Evolutionary conservation across 257 asterid genomes (phyloP).

Genomic region (Solanum etuberosum): DNA sequence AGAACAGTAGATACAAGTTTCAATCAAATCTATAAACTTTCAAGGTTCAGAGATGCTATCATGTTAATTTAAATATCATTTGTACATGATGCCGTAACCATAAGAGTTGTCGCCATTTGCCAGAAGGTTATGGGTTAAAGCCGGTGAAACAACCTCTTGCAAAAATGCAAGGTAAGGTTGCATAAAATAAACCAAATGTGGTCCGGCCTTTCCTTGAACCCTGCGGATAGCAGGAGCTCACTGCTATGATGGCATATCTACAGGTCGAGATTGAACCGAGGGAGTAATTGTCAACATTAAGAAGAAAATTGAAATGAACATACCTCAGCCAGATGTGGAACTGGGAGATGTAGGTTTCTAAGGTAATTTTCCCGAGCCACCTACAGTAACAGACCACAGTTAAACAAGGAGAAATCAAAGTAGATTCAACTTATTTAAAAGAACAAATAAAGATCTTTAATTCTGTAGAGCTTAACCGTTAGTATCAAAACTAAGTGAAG

Average conservation of each 20-base stretch:
- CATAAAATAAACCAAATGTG: neutral
- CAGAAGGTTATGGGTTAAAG: neutral
- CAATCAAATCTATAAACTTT: neutral
- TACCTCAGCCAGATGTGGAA: slow-evolving; percentile 99
- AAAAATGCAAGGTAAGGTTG: neutral
- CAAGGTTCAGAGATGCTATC: neutral
- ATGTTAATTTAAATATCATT: neutral
- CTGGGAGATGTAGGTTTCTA: slow-evolving; percentile 96
- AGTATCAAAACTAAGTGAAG: neutral
- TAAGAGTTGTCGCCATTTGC: neutral
- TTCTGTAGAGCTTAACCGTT: neutral
- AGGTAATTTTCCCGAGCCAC: slow-evolving; percentile 95
- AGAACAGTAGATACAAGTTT: neutral
- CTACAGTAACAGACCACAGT: slow-evolving; percentile 32
- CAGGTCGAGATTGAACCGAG: neutral
- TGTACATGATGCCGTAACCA: neutral
- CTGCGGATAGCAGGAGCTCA: neutral
- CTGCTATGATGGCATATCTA: neutral
- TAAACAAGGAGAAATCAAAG: slow-evolving; percentile 7
- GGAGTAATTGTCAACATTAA: neutral
- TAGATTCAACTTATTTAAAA: neutral
- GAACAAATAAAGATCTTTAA: neutral
- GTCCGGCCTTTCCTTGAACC: neutral
- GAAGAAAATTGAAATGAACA: neutral
- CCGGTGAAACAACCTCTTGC: neutral